phyloP scores from a whole-genome alignment of 495 filamentous ascomycete genomes.

The Daldinia childiae region DNA sequence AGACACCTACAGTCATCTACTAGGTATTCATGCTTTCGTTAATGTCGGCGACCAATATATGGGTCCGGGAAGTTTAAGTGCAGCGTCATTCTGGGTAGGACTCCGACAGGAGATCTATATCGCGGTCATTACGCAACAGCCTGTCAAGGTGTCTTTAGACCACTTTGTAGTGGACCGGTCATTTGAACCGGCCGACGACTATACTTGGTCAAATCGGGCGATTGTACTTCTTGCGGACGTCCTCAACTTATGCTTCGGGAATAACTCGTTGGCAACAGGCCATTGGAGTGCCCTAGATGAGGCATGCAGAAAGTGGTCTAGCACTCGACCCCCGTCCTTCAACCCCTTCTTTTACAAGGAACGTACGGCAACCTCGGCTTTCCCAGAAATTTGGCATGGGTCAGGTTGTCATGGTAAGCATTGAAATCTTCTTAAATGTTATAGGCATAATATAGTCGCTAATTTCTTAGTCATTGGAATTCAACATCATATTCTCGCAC shows the following conservation, averaged over 20 bases:
- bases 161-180: conserved; percentile 57
- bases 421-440: not conserved
- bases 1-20: conserved; percentile 58
- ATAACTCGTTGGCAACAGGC: conserved; percentile 26
- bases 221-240: conserved; percentile 63
- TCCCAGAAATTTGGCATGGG: conserved; percentile 60
- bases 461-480: conserved; percentile 55
- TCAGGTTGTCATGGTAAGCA: conserved; percentile 59
- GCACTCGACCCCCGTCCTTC: conserved; percentile 48
- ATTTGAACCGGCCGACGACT: conserved; percentile 53
- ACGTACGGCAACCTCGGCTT: conserved; percentile 36
- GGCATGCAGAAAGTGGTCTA: conserved; percentile 48
- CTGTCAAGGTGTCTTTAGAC: conserved; percentile 54
- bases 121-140: conserved; percentile 61
- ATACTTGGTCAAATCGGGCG: conserved; percentile 63
- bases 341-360: conserved; percentile 51
- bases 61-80: conserved; percentile 52
- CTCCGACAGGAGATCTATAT: conserved; percentile 66
- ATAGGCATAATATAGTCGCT: not conserved
- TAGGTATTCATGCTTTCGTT: conserved; percentile 61
- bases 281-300: conserved; percentile 51
- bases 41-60: conserved; percentile 51
- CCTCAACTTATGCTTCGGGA: conserved; percentile 61
- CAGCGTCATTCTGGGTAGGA: conserved; percentile 66
- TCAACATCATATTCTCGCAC: conserved; percentile 65